Percentiles rank a stretch among this genome's conserved stretches.
Evolutionary conservation across 345 rosid species (phyloP).

Genomic region (Diplotaxis tenuifolia): DNA sequence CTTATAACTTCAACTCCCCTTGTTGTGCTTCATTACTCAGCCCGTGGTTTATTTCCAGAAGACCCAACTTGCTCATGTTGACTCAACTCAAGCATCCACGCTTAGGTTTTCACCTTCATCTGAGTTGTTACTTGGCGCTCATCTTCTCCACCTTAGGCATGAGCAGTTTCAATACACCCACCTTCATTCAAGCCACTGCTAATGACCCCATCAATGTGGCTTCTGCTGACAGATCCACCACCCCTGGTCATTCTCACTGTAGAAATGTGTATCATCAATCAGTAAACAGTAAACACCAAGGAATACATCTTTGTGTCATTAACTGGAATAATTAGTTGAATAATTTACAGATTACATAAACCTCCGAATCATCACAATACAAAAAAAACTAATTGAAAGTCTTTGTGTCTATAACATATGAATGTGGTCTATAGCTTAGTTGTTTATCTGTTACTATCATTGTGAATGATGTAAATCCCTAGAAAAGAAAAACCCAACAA

Average conservation of each 20-base stretch:
- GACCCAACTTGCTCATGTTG: neutral
- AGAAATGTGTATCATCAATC: neutral
- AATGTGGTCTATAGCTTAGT: too few species aligned
- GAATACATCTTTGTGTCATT: too few species aligned
- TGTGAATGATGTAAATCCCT: too few species aligned
- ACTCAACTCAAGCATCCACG: neutral
- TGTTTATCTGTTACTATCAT: too few species aligned
- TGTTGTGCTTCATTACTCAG: neutral
- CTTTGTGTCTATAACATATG: too few species aligned
- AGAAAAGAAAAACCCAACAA: too few species aligned
- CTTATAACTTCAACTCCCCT: too few species aligned
- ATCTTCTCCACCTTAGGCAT: neutral
- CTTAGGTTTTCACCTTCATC: neutral
- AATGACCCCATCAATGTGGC: neutral
- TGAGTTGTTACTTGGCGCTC: neutral
- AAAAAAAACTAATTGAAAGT: too few species aligned
- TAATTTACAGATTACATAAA: too few species aligned
- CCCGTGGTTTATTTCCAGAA: neutral
- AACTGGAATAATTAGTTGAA: too few species aligned
- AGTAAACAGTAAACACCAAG: neutral
- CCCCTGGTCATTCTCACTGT: neutral
- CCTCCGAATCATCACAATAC: too few species aligned
- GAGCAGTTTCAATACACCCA: neutral
- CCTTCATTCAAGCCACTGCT: neutral
- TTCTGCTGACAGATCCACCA: neutral